Base-by-base conservation (phyloP, 2,329 filamentous ascomycete species). In the Aureobasidium sp. region DNA sequence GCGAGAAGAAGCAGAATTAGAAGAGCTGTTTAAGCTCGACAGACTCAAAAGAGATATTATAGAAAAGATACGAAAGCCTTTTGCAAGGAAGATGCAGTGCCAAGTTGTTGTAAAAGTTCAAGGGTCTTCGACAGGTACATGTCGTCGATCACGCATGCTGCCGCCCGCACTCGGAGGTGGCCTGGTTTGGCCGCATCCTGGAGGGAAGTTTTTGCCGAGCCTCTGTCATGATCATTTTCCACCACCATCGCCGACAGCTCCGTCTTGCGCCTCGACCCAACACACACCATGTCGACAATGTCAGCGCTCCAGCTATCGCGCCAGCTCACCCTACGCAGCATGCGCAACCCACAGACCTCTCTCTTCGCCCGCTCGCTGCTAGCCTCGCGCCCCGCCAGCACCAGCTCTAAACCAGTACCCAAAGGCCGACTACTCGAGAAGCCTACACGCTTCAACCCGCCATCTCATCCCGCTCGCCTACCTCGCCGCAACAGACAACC, bases 401-500 rank as follows among this genome's bases (percentile, higher is more conserved):
- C 11, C 25, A 49, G 13, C 32, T 61, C 59, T 11, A 51, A 49
- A 39, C 72, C 71, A 25, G 70, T 67, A 25, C 76, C 75, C 65
- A 88, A 87, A 70, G 83, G 84, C 39, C 81, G 86, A 64, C 82
- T 91, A 5, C 86, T 99, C 66, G 90, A 90, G 68, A 91, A 97
- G 75, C 93, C 93, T 29, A 83, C 89, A 69, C 89, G 87, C 73
- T 97, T 96, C 81, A 90, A 90, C 51, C 93, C 94, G 2, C 94
- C 94, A 0, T 97, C 93, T 0, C 94, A 97, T 74, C 87, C 89
- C 13, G 79, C 88, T 27, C 81, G 88, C 7, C 81, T 91, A 36
- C 80, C 81, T 66, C 75, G 76, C 58, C 73, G 78, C 7, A 85
- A 87, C 34, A 25, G 34, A 50, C 57, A 50, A 34, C 57, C 57